These are phyloP conservation scores for Rubus parviflorus DNA, from an alignment of 306 rosid species.

Conservation along the genomic window DNA sequence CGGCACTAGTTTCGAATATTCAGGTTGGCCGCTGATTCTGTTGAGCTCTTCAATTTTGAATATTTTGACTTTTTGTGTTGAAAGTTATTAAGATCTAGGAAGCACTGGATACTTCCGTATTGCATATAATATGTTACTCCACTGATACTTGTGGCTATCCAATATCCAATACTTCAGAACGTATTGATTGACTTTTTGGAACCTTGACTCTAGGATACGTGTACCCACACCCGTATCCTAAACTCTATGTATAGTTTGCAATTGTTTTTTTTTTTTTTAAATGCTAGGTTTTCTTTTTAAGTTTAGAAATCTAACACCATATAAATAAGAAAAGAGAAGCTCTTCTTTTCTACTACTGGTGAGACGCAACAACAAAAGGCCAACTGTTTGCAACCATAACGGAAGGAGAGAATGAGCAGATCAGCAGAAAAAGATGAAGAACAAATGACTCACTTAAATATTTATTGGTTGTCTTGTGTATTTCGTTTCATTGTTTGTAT, in stretches of 20 bases:
- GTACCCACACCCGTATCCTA: background rate
- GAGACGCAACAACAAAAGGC: background rate
- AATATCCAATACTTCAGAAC: background rate
- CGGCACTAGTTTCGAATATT: constrained; percentile 69
- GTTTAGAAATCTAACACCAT: background rate
- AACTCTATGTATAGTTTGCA: background rate
- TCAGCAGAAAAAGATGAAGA: background rate
- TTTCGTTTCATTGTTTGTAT: too few species aligned
- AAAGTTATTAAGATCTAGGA: background rate
- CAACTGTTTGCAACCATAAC: background rate
- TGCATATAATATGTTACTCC: background rate
- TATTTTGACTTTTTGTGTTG: background rate
- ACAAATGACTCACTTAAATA: background rate
- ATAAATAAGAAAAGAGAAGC: background rate
- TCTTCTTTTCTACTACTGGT: background rate
- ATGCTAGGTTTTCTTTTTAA: background rate
- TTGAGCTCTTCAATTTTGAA: background rate
- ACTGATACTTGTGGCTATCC: background rate
- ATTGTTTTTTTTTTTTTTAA: background rate
- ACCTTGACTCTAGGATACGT: background rate
- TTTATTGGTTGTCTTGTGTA: background rate
- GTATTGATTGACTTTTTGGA: background rate
- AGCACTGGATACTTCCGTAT: background rate
- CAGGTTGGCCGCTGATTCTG: constrained; percentile 54
- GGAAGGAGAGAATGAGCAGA: background rate